Percentiles rank a stretch among this genome's conserved stretches.
These are phyloP conservation scores for Dendrocalamus latiflorus DNA, from an alignment of 202 grass and related monocot genomes.

Conservation along the genomic window DNA sequence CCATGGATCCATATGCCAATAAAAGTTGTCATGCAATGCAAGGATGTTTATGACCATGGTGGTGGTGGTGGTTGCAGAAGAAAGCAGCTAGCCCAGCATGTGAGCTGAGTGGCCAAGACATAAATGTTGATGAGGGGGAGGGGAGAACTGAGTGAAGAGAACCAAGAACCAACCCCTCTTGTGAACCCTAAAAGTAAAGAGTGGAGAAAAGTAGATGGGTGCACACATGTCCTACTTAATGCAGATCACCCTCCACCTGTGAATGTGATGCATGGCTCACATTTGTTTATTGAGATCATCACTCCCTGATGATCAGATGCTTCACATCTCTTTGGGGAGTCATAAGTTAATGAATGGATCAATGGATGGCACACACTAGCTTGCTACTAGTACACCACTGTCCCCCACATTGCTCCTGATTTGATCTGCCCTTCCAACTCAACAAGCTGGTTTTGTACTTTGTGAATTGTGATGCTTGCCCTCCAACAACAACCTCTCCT, in stretches of 20 bases:
- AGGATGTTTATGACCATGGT: constrained; percentile 27
- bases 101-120: constrained; percentile 27
- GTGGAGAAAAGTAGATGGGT: constrained; percentile 29
- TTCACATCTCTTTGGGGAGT: constrained; percentile 34
- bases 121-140: constrained; percentile 26
- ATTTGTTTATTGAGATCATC: not conserved
- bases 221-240: constrained; percentile 39
- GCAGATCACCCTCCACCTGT: constrained; percentile 40
- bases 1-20: constrained; percentile 13
- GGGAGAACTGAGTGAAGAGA: not conserved
- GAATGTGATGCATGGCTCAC: constrained; percentile 19
- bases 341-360: constrained; percentile 9
- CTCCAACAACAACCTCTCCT: not conserved
- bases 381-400: not conserved
- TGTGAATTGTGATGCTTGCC: not conserved
- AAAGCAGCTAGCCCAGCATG: constrained; percentile 18
- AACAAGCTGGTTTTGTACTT: not conserved
- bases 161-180: not conserved
- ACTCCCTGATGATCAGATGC: constrained; percentile 16
- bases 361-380: not conserved
- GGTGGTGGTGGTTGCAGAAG: constrained; percentile 18
- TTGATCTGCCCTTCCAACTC: constrained; percentile 5
- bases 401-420: not conserved
- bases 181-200: constrained; percentile 36
- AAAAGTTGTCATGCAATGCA: constrained; percentile 33